Evolutionary conservation across 176 grass and related monocot species (phyloP), one percentile per base, ranked within the genome.

Genomic region (Oryza longistaminata): DNA sequence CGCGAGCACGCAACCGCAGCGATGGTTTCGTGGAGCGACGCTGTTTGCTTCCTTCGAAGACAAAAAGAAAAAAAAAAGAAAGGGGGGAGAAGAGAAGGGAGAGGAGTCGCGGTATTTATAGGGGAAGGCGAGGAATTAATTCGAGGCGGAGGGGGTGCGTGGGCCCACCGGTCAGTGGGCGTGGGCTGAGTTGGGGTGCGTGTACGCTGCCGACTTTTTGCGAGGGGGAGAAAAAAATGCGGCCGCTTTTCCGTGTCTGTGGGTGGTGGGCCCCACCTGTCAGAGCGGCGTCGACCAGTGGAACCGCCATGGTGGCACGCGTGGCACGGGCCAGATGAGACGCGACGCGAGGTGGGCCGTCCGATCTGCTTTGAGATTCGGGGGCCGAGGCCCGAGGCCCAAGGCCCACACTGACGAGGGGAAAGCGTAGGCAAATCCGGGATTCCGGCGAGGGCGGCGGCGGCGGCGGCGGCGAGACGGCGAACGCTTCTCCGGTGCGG

Each of bases 1-100:
- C 75, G 48, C 74, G 39, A 83, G 43, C 75, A 87, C 89, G 89
- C 89, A 83, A 84, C 85, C 75, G 80, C 76, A 62, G n/a, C 42
- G 11, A 27, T 61, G 80, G 44, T 52, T 24, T 17, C 52, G 70
- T 46, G 17, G 64, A 82, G 29, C 14, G 69, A 33, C 11, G 49
- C 1, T 22, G 39, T 48, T 64, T 68, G 71, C 82, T 39, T 76
- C 64, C 64, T n/a, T 77, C 33, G 13, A 52, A 42, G n/a, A 44
- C 1, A 76, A 76, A 49, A 14, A 48, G 12, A 35, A 35, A 48
- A 49, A 3, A 39, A 7, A 39, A 39, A 39, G 37, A 0, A 17
- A 68, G 31, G 21, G 31, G 0, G 1, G 1, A 9, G 3, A 4
- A 7, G 10, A 0, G 0, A 10, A 17, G 22, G 61, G 42, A 0